Evolutionary conservation across 345 rosid genomes (phyloP), one percentile per base, ranked within the genome.

Genomic region (Noccaea caerulescens): DNA sequence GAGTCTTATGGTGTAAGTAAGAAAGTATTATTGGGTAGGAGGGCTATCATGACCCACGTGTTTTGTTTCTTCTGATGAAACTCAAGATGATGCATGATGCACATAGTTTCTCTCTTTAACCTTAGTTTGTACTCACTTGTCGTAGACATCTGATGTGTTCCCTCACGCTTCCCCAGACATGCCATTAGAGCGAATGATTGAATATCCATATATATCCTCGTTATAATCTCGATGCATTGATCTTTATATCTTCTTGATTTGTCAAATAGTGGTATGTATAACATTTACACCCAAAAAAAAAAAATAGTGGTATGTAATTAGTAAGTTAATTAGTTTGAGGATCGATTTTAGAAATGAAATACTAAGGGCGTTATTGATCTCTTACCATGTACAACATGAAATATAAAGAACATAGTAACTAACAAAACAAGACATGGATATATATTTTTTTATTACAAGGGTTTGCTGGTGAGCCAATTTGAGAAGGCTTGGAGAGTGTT

Each of bases 401-500:
- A 58, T 66, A 34, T 3, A 66, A n/a, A 58, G 7, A 57, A 45
- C 14, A 66, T 57, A 58, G 66, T n/a, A 74, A 67, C 42, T 20
- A 52, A 51, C 27, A 59, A 49, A 4, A 58, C 41, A 52, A 60
- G 9, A 44, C 44, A 68, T 25, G 32, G 12, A 67, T 49, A 41
- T 25, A 23, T 0, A 32, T 38, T 53, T 2, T 16, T 62, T 10
- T 27, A 46, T 69, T 76, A 45, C 33, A 49, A 37, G 49, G 52
- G 38, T 41, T 63, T 68, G 27, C 6, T 55, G 68, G 63, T 46
- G 50, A 76, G 70, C 96, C 93, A 90, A 38, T 80, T 77, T 11
- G 88, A 62, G 80, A 90, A 90, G 34, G 50, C 83, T 53, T 83
- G 82, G 32, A 90, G 91, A 33, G 96, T 90, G 60, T 86, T 90